Conservation (phyloP, 768 basidiomycete genomes). For the Asterophora parasitica region DNA sequence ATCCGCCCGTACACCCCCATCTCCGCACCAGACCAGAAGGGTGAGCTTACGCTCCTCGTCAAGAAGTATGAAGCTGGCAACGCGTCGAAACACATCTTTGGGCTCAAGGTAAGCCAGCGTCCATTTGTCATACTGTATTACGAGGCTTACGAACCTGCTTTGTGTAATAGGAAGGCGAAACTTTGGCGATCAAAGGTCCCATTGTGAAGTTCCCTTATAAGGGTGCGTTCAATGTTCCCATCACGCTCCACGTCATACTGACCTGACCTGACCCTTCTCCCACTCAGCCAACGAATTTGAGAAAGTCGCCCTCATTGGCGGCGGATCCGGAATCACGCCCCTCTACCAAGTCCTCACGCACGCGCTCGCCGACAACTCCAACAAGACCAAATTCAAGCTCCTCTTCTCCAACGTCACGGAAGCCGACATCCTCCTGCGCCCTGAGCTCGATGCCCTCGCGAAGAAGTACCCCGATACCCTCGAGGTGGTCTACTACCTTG, state of each 20-base stretch:
- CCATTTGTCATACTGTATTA: background rate
- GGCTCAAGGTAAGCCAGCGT: slow-evolving; percentile 48
- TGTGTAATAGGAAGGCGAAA: slow-evolving; percentile 77
- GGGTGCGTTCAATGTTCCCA: slow-evolving; percentile 35
- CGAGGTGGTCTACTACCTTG: slow-evolving; percentile 82
- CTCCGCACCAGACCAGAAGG: slow-evolving; percentile 68
- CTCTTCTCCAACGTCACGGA: slow-evolving; percentile 90
- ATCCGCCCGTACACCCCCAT: slow-evolving; percentile 92
- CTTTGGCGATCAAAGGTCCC: slow-evolving; percentile 86
- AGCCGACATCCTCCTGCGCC: slow-evolving; percentile 82
- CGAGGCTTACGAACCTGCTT: background rate
- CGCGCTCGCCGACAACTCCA: slow-evolving; percentile 62
- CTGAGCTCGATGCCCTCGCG: slow-evolving; percentile 68
- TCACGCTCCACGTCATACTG: background rate
- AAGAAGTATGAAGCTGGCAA: slow-evolving; percentile 84
- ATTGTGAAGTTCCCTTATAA: slow-evolving; percentile 85
- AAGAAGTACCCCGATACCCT: slow-evolving; percentile 66
- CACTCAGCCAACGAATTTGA: slow-evolving; percentile 75
- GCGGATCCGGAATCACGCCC: slow-evolving; percentile 90
- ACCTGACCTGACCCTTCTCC: background rate
- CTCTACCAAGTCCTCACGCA: slow-evolving; percentile 79
- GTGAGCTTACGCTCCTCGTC: slow-evolving; percentile 75
- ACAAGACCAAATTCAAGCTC: slow-evolving; percentile 93
- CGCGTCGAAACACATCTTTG: slow-evolving; percentile 79
- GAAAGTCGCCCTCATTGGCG: slow-evolving; percentile 84